Conservation (phyloP, 2,329 filamentous ascomycete species). For the Nothomitra cinnamomea region DNA sequence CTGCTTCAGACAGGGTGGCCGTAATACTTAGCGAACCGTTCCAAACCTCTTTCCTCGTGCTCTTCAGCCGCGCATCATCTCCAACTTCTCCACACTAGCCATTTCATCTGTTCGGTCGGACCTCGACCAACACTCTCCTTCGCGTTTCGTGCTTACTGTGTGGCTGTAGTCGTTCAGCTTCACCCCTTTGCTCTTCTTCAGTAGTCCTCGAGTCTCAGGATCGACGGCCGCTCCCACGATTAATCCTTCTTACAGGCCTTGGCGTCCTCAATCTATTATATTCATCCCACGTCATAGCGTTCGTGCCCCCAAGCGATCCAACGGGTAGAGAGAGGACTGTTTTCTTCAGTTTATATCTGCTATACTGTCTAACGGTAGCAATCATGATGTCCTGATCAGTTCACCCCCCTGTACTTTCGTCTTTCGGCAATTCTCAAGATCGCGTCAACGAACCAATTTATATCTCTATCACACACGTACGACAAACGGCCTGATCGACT, state of each 20-base stretch:
- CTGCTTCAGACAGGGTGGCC: background rate
- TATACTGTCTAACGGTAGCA: background rate
- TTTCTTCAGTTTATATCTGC: background rate
- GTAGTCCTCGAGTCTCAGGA: background rate
- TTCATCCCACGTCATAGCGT: background rate
- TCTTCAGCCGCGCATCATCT: background rate
- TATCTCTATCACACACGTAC: background rate
- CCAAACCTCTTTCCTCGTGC: background rate
- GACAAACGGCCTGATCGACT: background rate
- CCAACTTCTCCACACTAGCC: background rate
- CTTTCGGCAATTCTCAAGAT: background rate
- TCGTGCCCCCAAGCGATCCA: too few relatives aligned
- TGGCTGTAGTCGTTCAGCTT: too few relatives aligned
- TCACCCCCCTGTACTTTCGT: background rate
- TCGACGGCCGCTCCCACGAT: background rate
- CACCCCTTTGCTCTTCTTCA: too few relatives aligned
- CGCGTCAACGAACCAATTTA: background rate
- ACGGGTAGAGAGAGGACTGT: too few relatives aligned
- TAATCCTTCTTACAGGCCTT: background rate
- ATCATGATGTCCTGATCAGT: background rate
- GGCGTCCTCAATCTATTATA: background rate
- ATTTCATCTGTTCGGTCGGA: background rate
- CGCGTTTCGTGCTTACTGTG: background rate
- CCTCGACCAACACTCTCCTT: background rate
- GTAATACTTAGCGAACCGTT: background rate